Base-by-base conservation (phyloP, 805 yeast genomes). In the Yarrowia porcina region DNA sequence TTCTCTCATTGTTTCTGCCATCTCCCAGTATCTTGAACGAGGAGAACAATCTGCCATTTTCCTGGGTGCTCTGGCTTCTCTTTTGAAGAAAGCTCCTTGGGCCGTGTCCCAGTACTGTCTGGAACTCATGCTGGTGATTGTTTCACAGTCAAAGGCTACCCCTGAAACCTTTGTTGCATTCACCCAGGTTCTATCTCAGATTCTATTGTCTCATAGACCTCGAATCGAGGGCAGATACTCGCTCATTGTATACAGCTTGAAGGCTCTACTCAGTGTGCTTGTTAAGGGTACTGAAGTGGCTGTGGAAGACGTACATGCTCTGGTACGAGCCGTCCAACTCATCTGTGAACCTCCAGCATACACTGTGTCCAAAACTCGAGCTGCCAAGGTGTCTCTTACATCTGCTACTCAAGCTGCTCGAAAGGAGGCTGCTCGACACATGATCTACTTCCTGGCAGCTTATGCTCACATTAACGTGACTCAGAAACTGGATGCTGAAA, bases 141-240 rank as follows among this genome's bases (percentile, higher is more conserved):
- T 79, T 4, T 69, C 78, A 2, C 69, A 72, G 39, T 61, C 74
- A 5, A 50, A 57, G 27, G 65, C 38, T 57, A 69, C 44, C 54
- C 61, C 18, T 42, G 74, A 71, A 1, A 56, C 76, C 2, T 85
- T 77, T 68, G 63, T 73, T 2, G 65, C 69, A 4, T 66, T 82
- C 3, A 76, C 84, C 6, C 82, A 81, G 61, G 74, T 84, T 0
- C 67, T 88, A 25, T 85, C 96, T 0, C 79, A 81, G 36, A 74
- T 89, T 2, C 71, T 92, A 9, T 74, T 90, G 27, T 80, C 80
- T 69, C 94, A 90, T 68, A 80, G 97, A 61, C 82, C 77, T 70
- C 82, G 90, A 69, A 75, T 92, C 18, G 78, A 86, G 0, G 83
- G 86, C 36, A 83, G 97, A 70, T 85, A 89, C 69, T 96, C 90